A percentile compares a stretch with the other conserved stretches of the same genome.
Evolutionary conservation across 805 yeast genomes (phyloP).

Genomic region (Nakazawaea anatomiae): DNA sequence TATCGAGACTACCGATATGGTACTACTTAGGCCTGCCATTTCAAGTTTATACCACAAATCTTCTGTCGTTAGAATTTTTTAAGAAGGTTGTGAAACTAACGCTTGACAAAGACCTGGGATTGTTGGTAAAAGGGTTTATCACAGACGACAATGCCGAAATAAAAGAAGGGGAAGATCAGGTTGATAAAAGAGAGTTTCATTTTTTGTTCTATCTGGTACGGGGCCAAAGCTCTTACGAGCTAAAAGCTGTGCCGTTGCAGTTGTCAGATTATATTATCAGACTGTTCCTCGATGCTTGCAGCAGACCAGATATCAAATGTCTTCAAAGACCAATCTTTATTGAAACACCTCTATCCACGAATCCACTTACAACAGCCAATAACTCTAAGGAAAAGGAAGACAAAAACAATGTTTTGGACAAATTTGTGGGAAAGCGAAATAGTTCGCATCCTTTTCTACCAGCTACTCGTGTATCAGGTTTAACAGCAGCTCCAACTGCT

Average conservation of each 20-base stretch:
- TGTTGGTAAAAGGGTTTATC: background rate
- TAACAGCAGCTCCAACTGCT: no score
- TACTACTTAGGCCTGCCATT: slow-evolving; percentile 6
- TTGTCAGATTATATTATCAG: slow-evolving; percentile 1
- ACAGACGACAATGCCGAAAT: background rate
- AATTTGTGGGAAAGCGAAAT: slow-evolving; percentile 1
- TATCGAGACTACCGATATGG: slow-evolving; percentile 5
- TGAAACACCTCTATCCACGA: background rate
- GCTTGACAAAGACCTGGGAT: background rate
- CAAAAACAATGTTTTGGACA: slow-evolving; percentile 7
- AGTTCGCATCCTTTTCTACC: background rate
- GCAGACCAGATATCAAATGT: background rate
- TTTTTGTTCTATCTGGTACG: background rate
- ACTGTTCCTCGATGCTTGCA: background rate
- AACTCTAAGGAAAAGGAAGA: background rate
- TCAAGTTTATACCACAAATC: slow-evolving; percentile 1
- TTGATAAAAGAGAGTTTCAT: slow-evolving; percentile 3
- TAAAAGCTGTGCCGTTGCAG: slow-evolving; percentile 5
- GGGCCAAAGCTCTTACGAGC: background rate
- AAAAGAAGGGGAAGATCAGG: background rate
- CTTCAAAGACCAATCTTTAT: background rate
- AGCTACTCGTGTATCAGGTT: background rate
- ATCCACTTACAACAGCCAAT: background rate
- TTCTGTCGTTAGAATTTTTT: slow-evolving; percentile 1
- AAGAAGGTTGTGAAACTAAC: background rate